Conservation (phyloP, 331 rosid species). For the Telfairia occidentalis region DNA sequence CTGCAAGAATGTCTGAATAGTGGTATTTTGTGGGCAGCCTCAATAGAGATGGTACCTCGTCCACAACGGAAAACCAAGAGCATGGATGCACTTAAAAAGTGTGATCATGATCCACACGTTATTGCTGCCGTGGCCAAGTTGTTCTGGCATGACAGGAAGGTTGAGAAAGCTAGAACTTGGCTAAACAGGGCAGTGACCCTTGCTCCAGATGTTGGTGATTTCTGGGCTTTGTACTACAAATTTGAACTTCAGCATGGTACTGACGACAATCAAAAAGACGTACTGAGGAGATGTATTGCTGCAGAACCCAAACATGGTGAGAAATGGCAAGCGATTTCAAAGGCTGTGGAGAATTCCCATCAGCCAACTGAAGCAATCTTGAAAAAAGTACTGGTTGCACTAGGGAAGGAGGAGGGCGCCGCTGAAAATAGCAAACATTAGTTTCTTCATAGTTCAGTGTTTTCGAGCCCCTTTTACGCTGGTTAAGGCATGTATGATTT, state of each 20-base stretch:
- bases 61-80: slow-evolving; percentile 78
- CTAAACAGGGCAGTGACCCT: slow-evolving; percentile 73
- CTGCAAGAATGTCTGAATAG: slow-evolving; percentile 79
- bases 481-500: slow-evolving; percentile 1
- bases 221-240: slow-evolving; percentile 70
- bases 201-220: slow-evolving; percentile 76
- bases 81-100: slow-evolving; percentile 79
- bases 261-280: slow-evolving; percentile 71
- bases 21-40: slow-evolving; percentile 76
- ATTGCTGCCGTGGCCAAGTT: slow-evolving; percentile 74
- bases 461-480: background rate
- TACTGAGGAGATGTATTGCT: slow-evolving; percentile 49
- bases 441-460: background rate
- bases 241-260: slow-evolving; percentile 75
- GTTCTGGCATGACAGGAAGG: slow-evolving; percentile 81
- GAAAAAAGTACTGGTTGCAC: slow-evolving; percentile 64
- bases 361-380: slow-evolving; percentile 64
- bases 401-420: slow-evolving; percentile 70
- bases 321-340: slow-evolving; percentile 71
- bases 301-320: slow-evolving; percentile 91
- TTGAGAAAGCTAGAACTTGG: slow-evolving; percentile 81
- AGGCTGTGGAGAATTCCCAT: slow-evolving; percentile 83
- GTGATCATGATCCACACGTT: slow-evolving; percentile 84
- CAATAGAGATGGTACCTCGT: slow-evolving; percentile 86
- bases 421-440: slow-evolving; percentile 46